These are phyloP conservation scores for Yarrowia phangngaensis DNA, from an alignment of 805 yeast genomes.

Conservation along the genomic window DNA sequence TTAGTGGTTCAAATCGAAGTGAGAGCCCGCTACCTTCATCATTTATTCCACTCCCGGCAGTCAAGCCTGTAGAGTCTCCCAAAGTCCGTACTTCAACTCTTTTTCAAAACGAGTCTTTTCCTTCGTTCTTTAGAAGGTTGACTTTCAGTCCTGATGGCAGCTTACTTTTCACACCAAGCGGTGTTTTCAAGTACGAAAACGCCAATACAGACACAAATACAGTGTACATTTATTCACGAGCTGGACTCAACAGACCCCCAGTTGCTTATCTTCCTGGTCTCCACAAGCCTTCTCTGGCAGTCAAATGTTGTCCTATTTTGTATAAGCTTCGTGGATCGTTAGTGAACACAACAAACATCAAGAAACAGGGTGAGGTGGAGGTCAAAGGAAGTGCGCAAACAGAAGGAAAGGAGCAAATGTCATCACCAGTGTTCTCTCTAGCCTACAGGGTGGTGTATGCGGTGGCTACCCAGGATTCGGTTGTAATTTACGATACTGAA, in stretches of 20 bases:
- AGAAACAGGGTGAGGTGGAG: constrained; percentile 2
- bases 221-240: constrained; percentile 73
- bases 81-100: constrained; percentile 26
- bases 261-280: constrained; percentile 75
- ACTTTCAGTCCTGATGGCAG: constrained; percentile 88
- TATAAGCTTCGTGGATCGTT: constrained; percentile 43
- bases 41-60: constrained; percentile 48
- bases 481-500: constrained; percentile 78
- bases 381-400: background rate
- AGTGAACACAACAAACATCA: constrained; percentile 7
- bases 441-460: constrained; percentile 86
- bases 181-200: constrained; percentile 48
- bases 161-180: constrained; percentile 72
- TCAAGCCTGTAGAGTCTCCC: constrained; percentile 43
- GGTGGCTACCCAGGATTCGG: constrained; percentile 85
- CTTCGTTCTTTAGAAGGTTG: constrained; percentile 84
- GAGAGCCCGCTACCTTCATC: constrained; percentile 30
- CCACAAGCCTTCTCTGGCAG: constrained; percentile 77
- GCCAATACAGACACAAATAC: constrained; percentile 50
- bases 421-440: constrained; percentile 47
- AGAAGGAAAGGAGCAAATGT: background rate
- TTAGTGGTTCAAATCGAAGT: constrained; percentile 28
- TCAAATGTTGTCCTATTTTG: constrained; percentile 67
- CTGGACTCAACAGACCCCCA: constrained; percentile 65
- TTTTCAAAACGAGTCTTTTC: constrained; percentile 74